Conservation (phyloP, 2,329 filamentous ascomycete species). For the Colletotrichum tropicicola region DNA sequence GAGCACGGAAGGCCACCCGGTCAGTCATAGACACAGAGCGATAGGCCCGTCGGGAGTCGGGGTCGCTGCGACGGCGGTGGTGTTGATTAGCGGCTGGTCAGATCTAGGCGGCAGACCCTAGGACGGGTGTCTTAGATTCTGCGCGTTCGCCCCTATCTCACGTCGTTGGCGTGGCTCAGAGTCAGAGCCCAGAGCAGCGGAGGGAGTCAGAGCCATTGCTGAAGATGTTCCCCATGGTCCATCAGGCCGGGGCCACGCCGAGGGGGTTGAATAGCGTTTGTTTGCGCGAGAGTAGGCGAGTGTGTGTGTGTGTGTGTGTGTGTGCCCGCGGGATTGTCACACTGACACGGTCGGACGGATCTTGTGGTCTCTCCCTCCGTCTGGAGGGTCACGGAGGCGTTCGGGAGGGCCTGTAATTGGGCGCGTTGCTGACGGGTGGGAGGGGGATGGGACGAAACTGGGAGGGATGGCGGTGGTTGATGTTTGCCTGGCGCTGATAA, state of each 20-base stretch:
- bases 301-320: background rate
- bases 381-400: conserved; percentile 17
- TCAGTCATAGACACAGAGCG: too few relatives aligned
- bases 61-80: background rate
- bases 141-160: background rate
- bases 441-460: conserved; percentile 13
- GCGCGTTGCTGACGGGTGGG: background rate
- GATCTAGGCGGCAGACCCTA: too few relatives aligned
- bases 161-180: background rate
- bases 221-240: background rate
- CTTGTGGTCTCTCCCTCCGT: background rate
- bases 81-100: background rate
- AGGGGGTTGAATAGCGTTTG: background rate
- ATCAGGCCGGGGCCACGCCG: background rate
- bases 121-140: conserved; percentile 1
- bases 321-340: background rate
- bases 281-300: background rate
- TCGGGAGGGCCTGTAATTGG: background rate
- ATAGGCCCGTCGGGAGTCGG: background rate
- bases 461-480: conserved; percentile 14
- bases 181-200: background rate
- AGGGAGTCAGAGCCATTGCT: background rate
- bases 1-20: background rate
- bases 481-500: conserved; percentile 10
- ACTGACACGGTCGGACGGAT: background rate